phyloP scores from a whole-genome alignment of 2,329 filamentous ascomycete genomes.

The Exophiala xenobiotica region DNA sequence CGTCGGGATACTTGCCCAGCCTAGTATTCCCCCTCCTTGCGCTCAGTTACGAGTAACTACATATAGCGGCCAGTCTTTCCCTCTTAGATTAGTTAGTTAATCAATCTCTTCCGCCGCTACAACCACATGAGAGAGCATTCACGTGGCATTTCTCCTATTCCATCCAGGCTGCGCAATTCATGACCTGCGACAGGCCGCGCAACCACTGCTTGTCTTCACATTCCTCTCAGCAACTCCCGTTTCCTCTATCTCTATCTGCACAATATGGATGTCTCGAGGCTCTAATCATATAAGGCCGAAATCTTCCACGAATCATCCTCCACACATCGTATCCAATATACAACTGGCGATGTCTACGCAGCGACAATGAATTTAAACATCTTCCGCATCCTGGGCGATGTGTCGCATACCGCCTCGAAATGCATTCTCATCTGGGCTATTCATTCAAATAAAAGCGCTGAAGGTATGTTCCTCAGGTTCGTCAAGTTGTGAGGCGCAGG shows the following conservation, averaged over 20 bases:
- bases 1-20: too few species aligned
- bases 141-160: not conserved
- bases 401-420: slow-evolving; percentile 83
- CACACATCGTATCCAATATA: not conserved
- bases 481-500: not conserved
- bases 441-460: slow-evolving; percentile 80
- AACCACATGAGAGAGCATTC: too few species aligned
- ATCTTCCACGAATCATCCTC: not conserved
- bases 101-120: too few species aligned
- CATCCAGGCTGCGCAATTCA: slow-evolving; percentile 6
- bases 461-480: slow-evolving; percentile 57
- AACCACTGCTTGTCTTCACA: not conserved
- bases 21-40: too few species aligned
- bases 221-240: not conserved
- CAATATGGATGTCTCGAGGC: not conserved
- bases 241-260: too few species aligned
- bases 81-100: too few species aligned
- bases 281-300: not conserved
- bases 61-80: too few species aligned
- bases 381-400: slow-evolving; percentile 78
- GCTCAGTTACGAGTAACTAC: too few species aligned
- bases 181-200: not conserved
- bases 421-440: slow-evolving; percentile 88
- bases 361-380: slow-evolving; percentile 45
- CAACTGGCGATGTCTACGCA: slow-evolving; percentile 10